phyloP scores from a whole-genome alignment of 306 rosid genomes.

The Bauhinia variegata region DNA sequence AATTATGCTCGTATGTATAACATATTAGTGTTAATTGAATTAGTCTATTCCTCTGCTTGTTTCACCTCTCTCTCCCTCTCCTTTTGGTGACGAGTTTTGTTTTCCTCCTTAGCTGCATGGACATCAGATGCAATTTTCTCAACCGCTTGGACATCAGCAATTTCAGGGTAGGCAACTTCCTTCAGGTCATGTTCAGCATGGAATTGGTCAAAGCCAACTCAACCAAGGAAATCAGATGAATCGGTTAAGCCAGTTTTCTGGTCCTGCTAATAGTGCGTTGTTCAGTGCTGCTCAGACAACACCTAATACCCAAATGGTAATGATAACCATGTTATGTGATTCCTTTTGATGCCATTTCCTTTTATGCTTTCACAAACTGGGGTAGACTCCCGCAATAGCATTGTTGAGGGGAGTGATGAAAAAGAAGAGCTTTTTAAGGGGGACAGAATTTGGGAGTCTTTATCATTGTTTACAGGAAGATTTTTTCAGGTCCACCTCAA shows the following conservation, averaged over 20 bases:
- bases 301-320: constrained; percentile 82
- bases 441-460: constrained; percentile 12
- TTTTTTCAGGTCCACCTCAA: not conserved
- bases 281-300: constrained; percentile 91
- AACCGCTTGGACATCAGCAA: constrained; percentile 81
- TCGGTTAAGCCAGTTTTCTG: constrained; percentile 81
- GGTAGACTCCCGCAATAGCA: not conserved
- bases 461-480: not conserved
- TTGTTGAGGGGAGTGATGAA: constrained; percentile 2
- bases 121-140: constrained; percentile 92
- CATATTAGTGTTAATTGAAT: constrained; percentile 17
- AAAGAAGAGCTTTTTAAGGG: not conserved
- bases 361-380: not conserved
- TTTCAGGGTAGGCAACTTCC: constrained; percentile 90
- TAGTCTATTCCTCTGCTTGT: constrained; percentile 10
- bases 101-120: constrained; percentile 70
- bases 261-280: constrained; percentile 77
- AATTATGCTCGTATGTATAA: not conserved
- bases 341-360: not conserved
- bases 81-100: constrained; percentile 30
- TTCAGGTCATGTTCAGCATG: constrained; percentile 83
- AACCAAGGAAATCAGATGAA: constrained; percentile 91
- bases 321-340: constrained; percentile 28
- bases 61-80: constrained; percentile 6
- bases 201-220: constrained; percentile 86